These are phyloP conservation scores for Rhododendron ovatum DNA, from an alignment of 148 eudicot species.

Conservation along the genomic window DNA sequence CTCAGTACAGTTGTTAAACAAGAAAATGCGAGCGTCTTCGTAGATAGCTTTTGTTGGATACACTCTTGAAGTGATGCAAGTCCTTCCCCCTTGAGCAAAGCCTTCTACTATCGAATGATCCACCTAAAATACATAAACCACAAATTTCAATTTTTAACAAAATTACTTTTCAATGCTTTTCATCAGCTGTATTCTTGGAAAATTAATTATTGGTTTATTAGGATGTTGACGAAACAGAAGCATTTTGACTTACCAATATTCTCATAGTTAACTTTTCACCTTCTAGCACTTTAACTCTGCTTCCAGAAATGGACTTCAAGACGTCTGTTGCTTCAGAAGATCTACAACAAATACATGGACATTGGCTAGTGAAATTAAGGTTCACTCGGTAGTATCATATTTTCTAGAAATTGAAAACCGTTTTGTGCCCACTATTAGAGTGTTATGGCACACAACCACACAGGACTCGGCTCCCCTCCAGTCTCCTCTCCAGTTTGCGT, in stretches of 20 bases:
- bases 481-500: too few relatives aligned
- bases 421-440: too few relatives aligned
- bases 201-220: too few relatives aligned
- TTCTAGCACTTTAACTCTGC: constrained; percentile 46
- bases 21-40: constrained; percentile 34
- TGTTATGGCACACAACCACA: too few relatives aligned
- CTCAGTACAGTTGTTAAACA: constrained; percentile 56
- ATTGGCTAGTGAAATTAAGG: too few relatives aligned
- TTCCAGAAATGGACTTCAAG: constrained; percentile 34
- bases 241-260: constrained; percentile 40
- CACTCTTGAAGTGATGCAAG: constrained; percentile 49
- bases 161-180: background rate
- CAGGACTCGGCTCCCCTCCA: too few relatives aligned
- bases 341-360: constrained; percentile 20
- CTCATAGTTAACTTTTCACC: constrained; percentile 53
- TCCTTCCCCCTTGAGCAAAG: constrained; percentile 63
- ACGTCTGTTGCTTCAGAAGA: constrained; percentile 59
- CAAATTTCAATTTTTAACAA: background rate
- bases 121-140: constrained; percentile 23
- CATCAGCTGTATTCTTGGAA: too few relatives aligned
- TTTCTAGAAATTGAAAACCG: too few relatives aligned
- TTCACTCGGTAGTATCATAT: too few relatives aligned
- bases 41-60: constrained; percentile 59
- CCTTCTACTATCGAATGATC: constrained; percentile 69
- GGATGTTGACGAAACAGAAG: background rate